Evolutionary conservation across 768 basidiomycete genomes (phyloP), one percentile per base, ranked within the genome.

Genomic region (Pilatotrama ljubarskyi): DNA sequence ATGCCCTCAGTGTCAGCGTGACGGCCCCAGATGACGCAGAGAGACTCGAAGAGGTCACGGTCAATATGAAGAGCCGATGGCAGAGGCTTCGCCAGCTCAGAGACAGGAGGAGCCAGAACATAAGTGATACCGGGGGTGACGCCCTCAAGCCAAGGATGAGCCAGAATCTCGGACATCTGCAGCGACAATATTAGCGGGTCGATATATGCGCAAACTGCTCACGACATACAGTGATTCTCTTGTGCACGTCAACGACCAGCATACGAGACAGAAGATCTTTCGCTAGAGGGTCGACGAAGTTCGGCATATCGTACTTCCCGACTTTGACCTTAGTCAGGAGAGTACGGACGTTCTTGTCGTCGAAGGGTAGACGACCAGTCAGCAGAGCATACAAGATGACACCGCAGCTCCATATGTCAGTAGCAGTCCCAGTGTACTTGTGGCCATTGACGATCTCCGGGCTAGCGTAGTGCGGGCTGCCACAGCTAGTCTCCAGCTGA

Each of bases 401-500:
- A 22, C 95, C 95, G 61, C 94, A 94, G 66, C 93, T 95, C 95
- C 95, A 98, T 68, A 98, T 92, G 73, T 97, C 95, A 2, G 93
- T 92, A 5, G 91, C 88, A 41, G 87, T 88, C 36, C 95, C 95
- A 72, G 87, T 82, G 72, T 97, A 98, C 68, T 86, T 87, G 74
- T 87, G 80, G 9, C 95, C 95, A 57, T 91, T 88, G 63, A 98
- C 93, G 69, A 98, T 95, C 77, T 98, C 95, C 1, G 96, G 96
- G 68, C 90, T 92, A 5, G 95, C 96, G 63, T 98, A 98, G 74
- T 98, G 95, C 62, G 96, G 96, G 62, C 90, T 93, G 7, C 96
- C 96, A 70, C 96, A 98, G 69, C 91, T 93, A 1, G 96, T 98
- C 76, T 96, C 93, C 25, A 97, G 83, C 64, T 95, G 82, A 42